A percentile compares a stretch with the other conserved stretches of the same genome.
phyloP scores from a whole-genome alignment of 1,284 basidiomycete genomes.

The Sporisorium graminicola region DNA sequence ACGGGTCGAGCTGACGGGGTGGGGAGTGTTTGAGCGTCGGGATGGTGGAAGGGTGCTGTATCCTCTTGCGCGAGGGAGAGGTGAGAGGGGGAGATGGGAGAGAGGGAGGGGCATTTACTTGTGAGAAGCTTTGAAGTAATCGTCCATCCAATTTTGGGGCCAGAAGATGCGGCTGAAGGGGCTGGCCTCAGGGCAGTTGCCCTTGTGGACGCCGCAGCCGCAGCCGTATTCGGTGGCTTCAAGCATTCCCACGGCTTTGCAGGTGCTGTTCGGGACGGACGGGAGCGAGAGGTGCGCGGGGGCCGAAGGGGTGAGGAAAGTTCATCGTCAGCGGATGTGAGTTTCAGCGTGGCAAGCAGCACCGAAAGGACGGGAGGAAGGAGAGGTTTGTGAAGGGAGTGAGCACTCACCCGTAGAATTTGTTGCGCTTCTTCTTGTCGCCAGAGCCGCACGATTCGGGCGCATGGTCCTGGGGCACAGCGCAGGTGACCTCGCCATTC shows the following conservation, averaged over 20 bases:
- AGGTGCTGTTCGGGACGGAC: constrained; percentile 11
- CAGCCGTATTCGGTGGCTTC: constrained; percentile 35
- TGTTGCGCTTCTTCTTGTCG: neutral
- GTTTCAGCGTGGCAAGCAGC: neutral
- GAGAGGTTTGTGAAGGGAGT: neutral
- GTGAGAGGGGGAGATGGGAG: too few relatives aligned
- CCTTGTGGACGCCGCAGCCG: constrained; percentile 35
- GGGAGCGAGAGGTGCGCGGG: too few relatives aligned
- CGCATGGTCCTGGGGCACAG: neutral
- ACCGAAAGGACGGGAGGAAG: neutral
- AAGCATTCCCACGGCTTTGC: constrained; percentile 34
- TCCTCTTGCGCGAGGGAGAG: too few relatives aligned
- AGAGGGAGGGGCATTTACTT: too few relatives aligned
- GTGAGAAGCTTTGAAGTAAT: constrained; percentile 12
- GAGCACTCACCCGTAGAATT: constrained; percentile 35
- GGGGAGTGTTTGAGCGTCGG: too few relatives aligned
- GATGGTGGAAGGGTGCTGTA: too few relatives aligned
- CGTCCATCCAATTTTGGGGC: constrained; percentile 24
- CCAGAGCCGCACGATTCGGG: constrained; percentile 33
- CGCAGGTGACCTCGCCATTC: constrained; percentile 26
- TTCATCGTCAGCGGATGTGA: neutral
- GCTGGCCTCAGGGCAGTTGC: constrained; percentile 9
- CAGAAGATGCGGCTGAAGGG: constrained; percentile 29
- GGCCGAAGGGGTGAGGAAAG: neutral
- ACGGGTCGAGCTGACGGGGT: too few relatives aligned